These are phyloP conservation scores for Naganishia friedmannii DNA, from an alignment of 768 basidiomycete genomes.

Conservation along the genomic window DNA sequence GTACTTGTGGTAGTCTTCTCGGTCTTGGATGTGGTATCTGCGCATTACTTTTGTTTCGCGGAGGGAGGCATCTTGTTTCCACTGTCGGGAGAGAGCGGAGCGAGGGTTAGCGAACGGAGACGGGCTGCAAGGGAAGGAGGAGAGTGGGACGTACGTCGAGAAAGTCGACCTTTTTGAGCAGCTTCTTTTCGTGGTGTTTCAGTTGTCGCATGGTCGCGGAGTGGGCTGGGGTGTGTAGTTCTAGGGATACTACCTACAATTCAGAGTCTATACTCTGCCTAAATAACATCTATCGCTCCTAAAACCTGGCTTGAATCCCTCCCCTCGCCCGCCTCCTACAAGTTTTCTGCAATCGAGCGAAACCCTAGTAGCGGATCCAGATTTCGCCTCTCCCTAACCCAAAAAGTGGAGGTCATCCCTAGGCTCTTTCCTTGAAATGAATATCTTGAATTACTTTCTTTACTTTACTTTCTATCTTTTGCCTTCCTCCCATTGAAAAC, in stretches of 20 bases:
- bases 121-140: background rate
- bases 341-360: background rate
- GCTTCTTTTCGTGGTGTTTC: conserved; percentile 92
- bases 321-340: background rate
- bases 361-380: no score
- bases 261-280: no score
- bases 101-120: background rate
- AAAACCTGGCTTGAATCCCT: no score
- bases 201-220: conserved; percentile 71
- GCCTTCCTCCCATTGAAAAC: no score
- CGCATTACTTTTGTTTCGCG: conserved; percentile 93
- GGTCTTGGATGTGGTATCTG: conserved; percentile 87
- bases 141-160: conserved; percentile 64
- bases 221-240: no score
- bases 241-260: background rate
- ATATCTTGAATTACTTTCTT: no score
- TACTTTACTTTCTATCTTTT: no score
- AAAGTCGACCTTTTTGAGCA: conserved; percentile 96
- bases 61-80: conserved; percentile 90
- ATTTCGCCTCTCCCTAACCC: no score
- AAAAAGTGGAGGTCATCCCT: no score
- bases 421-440: no score
- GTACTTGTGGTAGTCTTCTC: conserved; percentile 97
- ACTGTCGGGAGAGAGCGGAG: conserved; percentile 59
- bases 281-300: no score